Evolutionary conservation across 805 yeast genomes (phyloP).

Genomic region (Schwanniomyces sp.): DNA sequence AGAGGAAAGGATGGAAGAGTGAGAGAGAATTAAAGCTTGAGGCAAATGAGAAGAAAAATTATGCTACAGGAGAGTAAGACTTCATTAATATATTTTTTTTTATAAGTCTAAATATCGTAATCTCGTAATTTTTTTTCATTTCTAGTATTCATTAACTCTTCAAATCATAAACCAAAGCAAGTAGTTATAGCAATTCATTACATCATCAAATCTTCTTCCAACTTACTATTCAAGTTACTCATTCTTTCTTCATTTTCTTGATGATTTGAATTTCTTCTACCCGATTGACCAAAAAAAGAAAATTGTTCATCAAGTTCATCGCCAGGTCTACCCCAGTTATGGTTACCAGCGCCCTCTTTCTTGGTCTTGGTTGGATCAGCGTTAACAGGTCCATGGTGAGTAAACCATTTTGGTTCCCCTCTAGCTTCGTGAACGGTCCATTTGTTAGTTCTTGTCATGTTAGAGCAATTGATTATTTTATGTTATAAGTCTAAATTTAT

Average conservation of each 20-base stretch:
- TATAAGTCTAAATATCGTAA: background rate
- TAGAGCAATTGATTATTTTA: slow-evolving; percentile 3
- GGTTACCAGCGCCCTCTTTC: slow-evolving; percentile 83
- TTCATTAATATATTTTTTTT: background rate
- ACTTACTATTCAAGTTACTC: slow-evolving; percentile 18
- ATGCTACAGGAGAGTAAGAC: background rate
- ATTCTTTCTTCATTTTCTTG: slow-evolving; percentile 29
- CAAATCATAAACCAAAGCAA: background rate
- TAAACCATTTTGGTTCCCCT: slow-evolving; percentile 66
- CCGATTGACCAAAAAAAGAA: slow-evolving; percentile 18
- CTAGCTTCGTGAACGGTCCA: slow-evolving; percentile 68
- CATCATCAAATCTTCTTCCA: slow-evolving; percentile 12
- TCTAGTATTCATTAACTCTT: background rate
- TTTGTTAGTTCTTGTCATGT: slow-evolving; percentile 77
- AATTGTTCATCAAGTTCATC: slow-evolving; percentile 67
- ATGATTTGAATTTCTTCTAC: slow-evolving; percentile 43
- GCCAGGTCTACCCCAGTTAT: slow-evolving; percentile 84
- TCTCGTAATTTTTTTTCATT: background rate
- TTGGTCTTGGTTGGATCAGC: slow-evolving; percentile 74
- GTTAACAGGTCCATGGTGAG: slow-evolving; percentile 69
- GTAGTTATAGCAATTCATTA: background rate
- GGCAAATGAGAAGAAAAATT: slow-evolving; percentile 11
- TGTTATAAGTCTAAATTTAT: background rate
- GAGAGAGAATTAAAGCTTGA: slow-evolving; percentile 38
- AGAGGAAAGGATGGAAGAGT: slow-evolving; percentile 80